These are phyloP conservation scores for Polyporus tsugae DNA, from an alignment of 1,284 basidiomycete species.

Conservation along the genomic window DNA sequence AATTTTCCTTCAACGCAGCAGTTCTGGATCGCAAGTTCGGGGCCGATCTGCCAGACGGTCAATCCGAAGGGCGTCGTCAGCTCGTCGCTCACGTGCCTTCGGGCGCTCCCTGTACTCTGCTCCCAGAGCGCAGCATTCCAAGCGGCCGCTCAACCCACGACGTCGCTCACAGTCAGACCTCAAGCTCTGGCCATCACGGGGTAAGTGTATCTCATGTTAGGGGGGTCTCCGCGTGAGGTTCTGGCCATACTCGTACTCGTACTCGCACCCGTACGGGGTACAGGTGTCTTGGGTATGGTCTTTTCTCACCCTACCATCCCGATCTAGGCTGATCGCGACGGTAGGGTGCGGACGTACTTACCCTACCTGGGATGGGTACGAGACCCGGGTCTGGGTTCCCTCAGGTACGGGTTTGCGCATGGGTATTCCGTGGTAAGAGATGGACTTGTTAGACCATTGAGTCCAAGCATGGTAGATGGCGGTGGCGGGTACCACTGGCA, in stretches of 20 bases:
- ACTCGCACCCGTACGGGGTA: too few species aligned
- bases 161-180: constrained; percentile 34
- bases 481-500: too few species aligned
- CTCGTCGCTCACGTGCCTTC: constrained; percentile 32
- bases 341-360: background rate
- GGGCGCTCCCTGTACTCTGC: constrained; percentile 40
- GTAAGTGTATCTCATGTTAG: constrained; percentile 26
- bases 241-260: too few species aligned
- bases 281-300: too few species aligned
- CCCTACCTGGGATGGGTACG: background rate
- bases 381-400: background rate
- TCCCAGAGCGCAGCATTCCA: constrained; percentile 38
- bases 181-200: constrained; percentile 38
- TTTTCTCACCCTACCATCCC: background rate
- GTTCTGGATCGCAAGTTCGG: constrained; percentile 41
- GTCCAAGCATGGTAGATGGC: too few species aligned
- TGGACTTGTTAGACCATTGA: too few species aligned
- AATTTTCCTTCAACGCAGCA: constrained; percentile 32
- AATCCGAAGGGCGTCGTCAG: constrained; percentile 35
- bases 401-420: background rate
- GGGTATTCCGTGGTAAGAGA: too few species aligned
- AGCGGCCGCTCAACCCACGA: constrained; percentile 31
- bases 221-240: background rate
- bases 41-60: constrained; percentile 36
- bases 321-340: background rate